Evolutionary conservation across 129 eudicot genomes (phyloP).

Genomic region (Flaveria brownii): DNA sequence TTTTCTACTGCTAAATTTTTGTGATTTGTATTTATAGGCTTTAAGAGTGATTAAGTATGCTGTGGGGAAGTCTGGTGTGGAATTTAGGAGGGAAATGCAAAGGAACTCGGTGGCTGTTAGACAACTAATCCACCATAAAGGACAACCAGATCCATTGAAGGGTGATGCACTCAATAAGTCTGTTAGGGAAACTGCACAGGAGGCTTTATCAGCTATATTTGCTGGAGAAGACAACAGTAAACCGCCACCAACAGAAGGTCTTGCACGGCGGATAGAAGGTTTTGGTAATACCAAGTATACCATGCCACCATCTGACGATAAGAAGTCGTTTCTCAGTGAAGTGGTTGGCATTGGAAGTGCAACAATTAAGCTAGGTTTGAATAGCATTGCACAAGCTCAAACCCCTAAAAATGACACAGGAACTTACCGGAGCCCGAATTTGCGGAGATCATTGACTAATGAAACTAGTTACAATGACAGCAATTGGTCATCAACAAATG

Average conservation of each 20-base stretch:
- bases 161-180: constrained; percentile 89
- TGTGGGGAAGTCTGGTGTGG: constrained; percentile 92
- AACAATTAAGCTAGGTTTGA: constrained; percentile 76
- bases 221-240: constrained; percentile 71
- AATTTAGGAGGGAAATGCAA: constrained; percentile 95
- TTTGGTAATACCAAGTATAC: constrained; percentile 77
- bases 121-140: constrained; percentile 80
- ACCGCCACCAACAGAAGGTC: constrained; percentile 63
- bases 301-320: constrained; percentile 69
- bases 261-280: constrained; percentile 75
- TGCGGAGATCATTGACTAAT: constrained; percentile 71
- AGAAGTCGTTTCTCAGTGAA: constrained; percentile 80
- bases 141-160: constrained; percentile 79
- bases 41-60: constrained; percentile 87
- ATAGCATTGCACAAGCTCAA: constrained; percentile 63
- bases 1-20: not conserved
- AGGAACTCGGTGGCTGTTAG: constrained; percentile 84
- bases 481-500: constrained; percentile 42
- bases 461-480: constrained; percentile 50
- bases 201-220: constrained; percentile 79
- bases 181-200: constrained; percentile 87
- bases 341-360: constrained; percentile 94
- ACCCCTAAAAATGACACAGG: constrained; percentile 66
- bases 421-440: constrained; percentile 79
- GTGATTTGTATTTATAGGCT: constrained; percentile 56